Conservation (phyloP, 176 grass and related monocot species). For the Ananas comosus region DNA sequence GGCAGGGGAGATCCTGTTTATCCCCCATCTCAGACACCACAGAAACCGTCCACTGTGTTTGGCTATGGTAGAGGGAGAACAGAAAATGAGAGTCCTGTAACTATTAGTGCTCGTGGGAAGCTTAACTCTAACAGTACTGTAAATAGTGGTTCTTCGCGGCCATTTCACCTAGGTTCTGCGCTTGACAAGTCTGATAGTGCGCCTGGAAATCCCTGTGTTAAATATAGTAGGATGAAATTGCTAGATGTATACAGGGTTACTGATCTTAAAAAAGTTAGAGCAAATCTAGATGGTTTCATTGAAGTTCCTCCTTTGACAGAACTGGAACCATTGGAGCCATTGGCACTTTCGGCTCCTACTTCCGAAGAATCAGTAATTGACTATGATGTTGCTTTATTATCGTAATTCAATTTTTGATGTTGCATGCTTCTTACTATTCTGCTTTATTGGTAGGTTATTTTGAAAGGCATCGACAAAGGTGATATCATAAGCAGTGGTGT, state of each 20-base stretch:
- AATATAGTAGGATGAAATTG: constrained; percentile 96
- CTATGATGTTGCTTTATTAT: constrained; percentile 10
- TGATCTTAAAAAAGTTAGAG: constrained; percentile 53
- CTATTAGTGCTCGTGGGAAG: constrained; percentile 50
- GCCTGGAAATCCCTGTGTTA: constrained; percentile 44
- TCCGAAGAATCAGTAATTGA: constrained; percentile 71
- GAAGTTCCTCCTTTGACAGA: constrained; percentile 52
- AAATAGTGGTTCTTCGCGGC: constrained; percentile 42
- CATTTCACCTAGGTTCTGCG: constrained; percentile 40
- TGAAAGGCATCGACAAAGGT: constrained; percentile 98
- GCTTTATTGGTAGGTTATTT: constrained; percentile 41
- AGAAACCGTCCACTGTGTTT: constrained; percentile 38
- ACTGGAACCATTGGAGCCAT: constrained; percentile 63
- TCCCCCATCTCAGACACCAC: constrained; percentile 29
- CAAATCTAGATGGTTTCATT: constrained; percentile 48
- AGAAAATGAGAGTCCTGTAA: constrained; percentile 43
- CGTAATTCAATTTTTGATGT: background rate
- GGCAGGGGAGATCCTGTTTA: constrained; percentile 61
- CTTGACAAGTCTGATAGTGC: constrained; percentile 63
- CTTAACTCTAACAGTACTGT: constrained; percentile 41
- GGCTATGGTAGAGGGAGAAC: constrained; percentile 65
- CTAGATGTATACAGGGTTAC: constrained; percentile 84
- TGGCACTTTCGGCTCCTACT: constrained; percentile 71
- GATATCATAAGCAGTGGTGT: constrained; percentile 76
- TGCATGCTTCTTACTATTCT: constrained; percentile 11